These are phyloP conservation scores for Paratinospora sagittata DNA, from an alignment of 164 flowering plant species.

Conservation along the genomic window DNA sequence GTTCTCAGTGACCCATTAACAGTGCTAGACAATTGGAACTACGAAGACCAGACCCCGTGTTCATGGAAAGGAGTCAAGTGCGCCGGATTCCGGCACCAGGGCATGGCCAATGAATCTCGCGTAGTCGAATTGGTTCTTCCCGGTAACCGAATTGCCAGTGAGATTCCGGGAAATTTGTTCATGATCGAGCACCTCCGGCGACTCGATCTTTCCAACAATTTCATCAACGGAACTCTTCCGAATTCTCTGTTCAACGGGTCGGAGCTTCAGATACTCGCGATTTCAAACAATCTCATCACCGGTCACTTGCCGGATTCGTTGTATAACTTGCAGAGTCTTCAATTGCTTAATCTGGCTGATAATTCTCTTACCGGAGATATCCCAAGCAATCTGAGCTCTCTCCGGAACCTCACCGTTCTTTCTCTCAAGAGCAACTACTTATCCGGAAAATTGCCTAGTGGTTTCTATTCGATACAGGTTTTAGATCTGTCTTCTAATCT, in stretches of 20 bases:
- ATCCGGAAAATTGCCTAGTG: constrained; percentile 41
- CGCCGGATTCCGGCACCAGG: constrained; percentile 12
- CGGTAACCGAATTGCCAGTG: constrained; percentile 49
- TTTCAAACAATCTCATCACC: constrained; percentile 64
- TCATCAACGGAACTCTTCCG: constrained; percentile 76
- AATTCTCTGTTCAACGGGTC: constrained; percentile 41
- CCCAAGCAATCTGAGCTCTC: constrained; percentile 38
- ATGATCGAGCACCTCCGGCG: constrained; percentile 43
- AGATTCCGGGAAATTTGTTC: constrained; percentile 55
- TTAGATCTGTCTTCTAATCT: constrained; percentile 69
- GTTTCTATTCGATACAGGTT: constrained; percentile 31
- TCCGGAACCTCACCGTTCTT: constrained; percentile 42
- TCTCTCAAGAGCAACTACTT: constrained; percentile 61
- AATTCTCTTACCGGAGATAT: constrained; percentile 68
- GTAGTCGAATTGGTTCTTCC: constrained; percentile 45
- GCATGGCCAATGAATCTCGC: background rate
- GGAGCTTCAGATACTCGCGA: constrained; percentile 47
- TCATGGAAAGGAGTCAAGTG: constrained; percentile 76
- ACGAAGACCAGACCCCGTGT: constrained; percentile 61
- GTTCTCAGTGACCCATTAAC: constrained; percentile 56
- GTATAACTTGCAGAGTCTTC: constrained; percentile 34
- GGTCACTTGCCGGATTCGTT: constrained; percentile 50
- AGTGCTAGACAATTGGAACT: constrained; percentile 54
- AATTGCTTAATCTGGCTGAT: constrained; percentile 64
- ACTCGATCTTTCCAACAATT: constrained; percentile 80